Base-by-base conservation (phyloP, 2,329 filamentous ascomycete species). In the Cordyceps cicadae region DNA sequence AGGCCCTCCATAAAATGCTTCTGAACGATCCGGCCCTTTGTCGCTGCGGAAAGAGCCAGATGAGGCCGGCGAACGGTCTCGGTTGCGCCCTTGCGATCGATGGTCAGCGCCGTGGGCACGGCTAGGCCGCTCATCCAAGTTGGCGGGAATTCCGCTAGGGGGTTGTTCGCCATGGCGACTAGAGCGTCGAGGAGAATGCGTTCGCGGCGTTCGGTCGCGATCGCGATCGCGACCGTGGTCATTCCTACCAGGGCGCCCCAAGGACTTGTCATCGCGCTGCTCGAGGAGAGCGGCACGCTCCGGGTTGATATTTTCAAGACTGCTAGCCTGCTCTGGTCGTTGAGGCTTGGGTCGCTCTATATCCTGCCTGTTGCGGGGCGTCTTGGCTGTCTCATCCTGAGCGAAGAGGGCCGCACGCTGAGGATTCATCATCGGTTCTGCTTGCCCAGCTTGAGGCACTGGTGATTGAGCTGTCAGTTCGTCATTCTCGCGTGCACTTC, bases 371-470 rank as follows among this genome's bases (percentile, higher is more conserved):
- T 63, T 66, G n/a, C 70, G 67, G 34, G 62, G 11, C n/a, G 65
- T 39, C 32, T 68, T 66, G 24, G 71, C 69, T 34, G 64, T 59
- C 21, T 63, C 64, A 29, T 76, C 72, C 62, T 75, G 66, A 1
- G 74, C 74, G 56, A 83, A 77, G 5, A 81, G 70, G 9, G 80
- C 76, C 34, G 81, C 80, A 61, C 82, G 76, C 56, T 83, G 80
- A 1, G 82, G 81, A 63, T 84, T 84, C 66, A 84, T 80, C 9
- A 74, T 72, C 8, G 80, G 79, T 12, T 81, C 82, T 19, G 72
- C 68, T 4, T 66, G 50, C 5, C 70, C 67, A 4, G 64, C 34
- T 15, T 62, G 62, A 39, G 72, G 65, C 1, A 68, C 63, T 43
- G 72, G 64, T 12, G 72, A 65, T 15, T 67, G 62, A n/a, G 67